These are phyloP conservation scores for Acephala macrosclerotiorum DNA, from an alignment of 2,329 filamentous ascomycete species.

Conservation along the genomic window DNA sequence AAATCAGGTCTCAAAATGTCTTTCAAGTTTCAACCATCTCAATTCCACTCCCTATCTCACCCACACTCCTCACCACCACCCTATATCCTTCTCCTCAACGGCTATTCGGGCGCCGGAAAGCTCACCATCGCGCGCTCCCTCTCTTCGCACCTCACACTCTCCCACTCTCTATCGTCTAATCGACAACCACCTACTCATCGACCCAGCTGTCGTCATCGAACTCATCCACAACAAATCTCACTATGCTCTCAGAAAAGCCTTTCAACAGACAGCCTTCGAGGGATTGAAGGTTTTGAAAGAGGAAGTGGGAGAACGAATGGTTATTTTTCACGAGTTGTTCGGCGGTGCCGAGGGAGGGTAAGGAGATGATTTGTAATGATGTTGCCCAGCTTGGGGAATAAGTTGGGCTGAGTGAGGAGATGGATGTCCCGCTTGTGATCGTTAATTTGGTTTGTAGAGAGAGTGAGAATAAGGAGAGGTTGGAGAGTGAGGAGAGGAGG, in stretches of 20 bases:
- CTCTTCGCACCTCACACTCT: background rate
- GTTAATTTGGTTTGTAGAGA: too few relatives aligned
- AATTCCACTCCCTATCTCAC: too few relatives aligned
- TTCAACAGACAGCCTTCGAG: background rate
- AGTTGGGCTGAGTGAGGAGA: too few relatives aligned
- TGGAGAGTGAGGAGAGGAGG: too few relatives aligned
- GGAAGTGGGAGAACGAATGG: background rate
- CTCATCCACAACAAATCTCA: background rate
- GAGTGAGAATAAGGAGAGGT: too few relatives aligned
- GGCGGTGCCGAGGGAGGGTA: too few relatives aligned
- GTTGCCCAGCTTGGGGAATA: too few relatives aligned
- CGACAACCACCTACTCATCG: conserved; percentile 11
- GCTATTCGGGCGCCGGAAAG: background rate
- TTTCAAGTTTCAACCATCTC: too few relatives aligned
- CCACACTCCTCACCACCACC: background rate
- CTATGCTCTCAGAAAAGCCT: background rate
- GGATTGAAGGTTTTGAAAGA: background rate
- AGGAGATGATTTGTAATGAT: too few relatives aligned
- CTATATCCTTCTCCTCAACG: background rate
- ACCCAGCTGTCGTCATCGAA: conserved; percentile 7
- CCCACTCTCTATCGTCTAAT: background rate
- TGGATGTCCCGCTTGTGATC: too few relatives aligned
- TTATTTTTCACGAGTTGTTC: background rate
- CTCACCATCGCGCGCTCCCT: background rate
- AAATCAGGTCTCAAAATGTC: too few relatives aligned